These are phyloP conservation scores for Colletotrichum camelliae DNA, from an alignment of 2,329 filamentous ascomycete genomes.

Conservation along the genomic window DNA sequence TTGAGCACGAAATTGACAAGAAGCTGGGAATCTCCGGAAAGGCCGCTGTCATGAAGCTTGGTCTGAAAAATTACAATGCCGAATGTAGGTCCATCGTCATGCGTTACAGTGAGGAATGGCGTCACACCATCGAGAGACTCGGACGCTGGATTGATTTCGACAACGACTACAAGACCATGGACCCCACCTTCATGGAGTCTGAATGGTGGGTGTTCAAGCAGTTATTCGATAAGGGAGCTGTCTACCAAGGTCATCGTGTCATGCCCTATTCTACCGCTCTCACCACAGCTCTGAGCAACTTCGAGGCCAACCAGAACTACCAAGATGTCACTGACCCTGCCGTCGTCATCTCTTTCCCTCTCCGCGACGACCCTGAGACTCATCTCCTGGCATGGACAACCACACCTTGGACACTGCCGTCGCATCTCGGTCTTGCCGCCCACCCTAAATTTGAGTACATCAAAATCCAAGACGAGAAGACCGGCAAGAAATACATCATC, in stretches of 20 bases:
- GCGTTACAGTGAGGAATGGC: constrained; percentile 88
- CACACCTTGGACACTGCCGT: constrained; percentile 85
- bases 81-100: constrained; percentile 94
- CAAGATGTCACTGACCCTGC: constrained; percentile 92
- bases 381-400: constrained; percentile 87
- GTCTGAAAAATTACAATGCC: constrained; percentile 87
- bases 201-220: constrained; percentile 98
- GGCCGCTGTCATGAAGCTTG: constrained; percentile 85
- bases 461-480: constrained; percentile 83
- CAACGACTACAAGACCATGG: constrained; percentile 98
- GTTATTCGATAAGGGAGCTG: constrained; percentile 85
- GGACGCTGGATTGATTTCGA: constrained; percentile 98
- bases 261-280: constrained; percentile 89
- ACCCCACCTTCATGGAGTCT: constrained; percentile 93
- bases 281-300: constrained; percentile 67
- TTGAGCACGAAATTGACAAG: constrained; percentile 98
- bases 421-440: constrained; percentile 77
- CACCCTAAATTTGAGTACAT: constrained; percentile 87
- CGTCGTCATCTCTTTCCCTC: constrained; percentile 85
- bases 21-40: constrained; percentile 88
- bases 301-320: constrained; percentile 93
- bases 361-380: constrained; percentile 78
- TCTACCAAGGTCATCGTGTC: constrained; percentile 89
- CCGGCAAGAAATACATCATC: constrained; percentile 83
- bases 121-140: constrained; percentile 83